Evolutionary conservation across 768 basidiomycete genomes (phyloP), one percentile per base, ranked within the genome.

Genomic region (Auricularia cornea): DNA sequence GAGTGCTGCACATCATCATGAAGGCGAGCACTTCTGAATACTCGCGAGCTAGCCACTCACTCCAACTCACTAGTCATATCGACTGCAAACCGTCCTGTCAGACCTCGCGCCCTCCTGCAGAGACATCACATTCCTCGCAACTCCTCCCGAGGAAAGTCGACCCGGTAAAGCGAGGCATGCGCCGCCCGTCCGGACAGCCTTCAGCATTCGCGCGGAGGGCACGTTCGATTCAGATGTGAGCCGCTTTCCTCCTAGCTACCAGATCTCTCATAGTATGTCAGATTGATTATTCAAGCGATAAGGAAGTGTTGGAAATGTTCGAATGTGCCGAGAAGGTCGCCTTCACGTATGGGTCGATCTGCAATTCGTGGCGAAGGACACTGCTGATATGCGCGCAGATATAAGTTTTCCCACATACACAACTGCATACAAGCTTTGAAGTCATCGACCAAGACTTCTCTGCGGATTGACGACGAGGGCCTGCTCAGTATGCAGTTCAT

Each of bases 281-380:
- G 93, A 92, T 98, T 87, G 95, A 99, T 75, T 98, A 95, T 66
- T 94, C 94, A 3, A 94, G 92, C 68, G 94, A 96, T 70, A 81
- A 83, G 59, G 94, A 97, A 59, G 90, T 98, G 0, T 80, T 98
- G 32, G 94, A 97, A 73, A 84, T 86, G 0, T 94, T 97, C 68
- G 91, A 96, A 65, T 98, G 95, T 72, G 77, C 73, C 12, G 77
- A 79, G 38, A 75, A 77, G 6, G 81, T 94, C 33, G 80, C 78
- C 38, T 92, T 91, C 73, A 90, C 86, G 94, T 94, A 66, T 56
- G 3, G 59, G 29, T 64, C 29, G 23, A 12, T 12, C 61, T 59
- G 20, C 54, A 40, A 14, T 59, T 11, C n/a, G n/a, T n/a, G n/a
- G n/a, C n/a, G n/a, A n/a, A n/a, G n/a, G n/a, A n/a, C n/a, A n/a